Evolutionary conservation across 2,329 filamentous ascomycete species (phyloP), one percentile per base, ranked within the genome.

Genomic region (Neonectria neomacrospora): DNA sequence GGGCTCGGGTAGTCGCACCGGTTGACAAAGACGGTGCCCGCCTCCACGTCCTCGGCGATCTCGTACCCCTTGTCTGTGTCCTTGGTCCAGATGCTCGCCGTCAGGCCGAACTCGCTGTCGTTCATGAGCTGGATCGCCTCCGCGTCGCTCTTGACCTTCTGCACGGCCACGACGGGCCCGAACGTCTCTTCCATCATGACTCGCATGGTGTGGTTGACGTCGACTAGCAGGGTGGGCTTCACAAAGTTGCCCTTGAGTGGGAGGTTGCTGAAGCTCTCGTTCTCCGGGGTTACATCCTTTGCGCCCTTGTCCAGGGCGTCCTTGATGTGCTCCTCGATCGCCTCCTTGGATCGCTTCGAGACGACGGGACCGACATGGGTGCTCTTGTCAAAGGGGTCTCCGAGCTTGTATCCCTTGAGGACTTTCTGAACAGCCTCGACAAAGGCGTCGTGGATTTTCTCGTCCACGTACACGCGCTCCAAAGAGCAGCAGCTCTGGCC

Each of bases 401-500:
- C 95, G 12, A 98, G 86, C 74, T 88, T 92, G 81, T 97, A 97
- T 44, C 88, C 87, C 76, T 86, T 85, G 69, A 98, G 85, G 8
- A 97, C 93, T 60, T 90, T 89, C 78, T 96, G 92, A 12, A 93
- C 85, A 5, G 91, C 92, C 54, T 88, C 83, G 54, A 97, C 85
- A 73, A 98, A 97, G 12, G 87, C 81, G 73, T 97, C 93, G 77
- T 97, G 89, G 53, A 98, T 88, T 71, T 87, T 89, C 74, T 92
- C 91, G 73, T 96, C 89, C 5, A 98, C 94, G 74, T 98, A 98
- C 20, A 98, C 88, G 34, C 95, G 86, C 81, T 98, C 95, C 57
- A 98, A 85, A 23, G 93, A 92, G 80, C 95, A 98, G 83, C 95
- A 98, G 77, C 93, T 97, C 82, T 98, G 95, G n/a, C 95, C 95